Percentiles rank a stretch among this genome's conserved stretches.
These are phyloP conservation scores for Nitzschia sp. DNA, from an alignment of 108 stramenopile species.

Conservation along the genomic window DNA sequence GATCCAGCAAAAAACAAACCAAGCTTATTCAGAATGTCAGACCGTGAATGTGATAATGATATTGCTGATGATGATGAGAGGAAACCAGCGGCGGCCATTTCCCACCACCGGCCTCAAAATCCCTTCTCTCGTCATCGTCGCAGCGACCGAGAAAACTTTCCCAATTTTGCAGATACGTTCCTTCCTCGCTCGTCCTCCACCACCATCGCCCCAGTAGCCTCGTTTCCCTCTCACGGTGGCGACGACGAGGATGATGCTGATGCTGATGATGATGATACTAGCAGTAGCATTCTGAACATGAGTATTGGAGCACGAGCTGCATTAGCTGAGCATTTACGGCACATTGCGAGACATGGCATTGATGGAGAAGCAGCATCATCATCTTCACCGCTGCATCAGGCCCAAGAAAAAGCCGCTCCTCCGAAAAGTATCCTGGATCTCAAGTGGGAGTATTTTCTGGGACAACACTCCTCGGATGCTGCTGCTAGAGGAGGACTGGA, in stretches of 20 bases:
- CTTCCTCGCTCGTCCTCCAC: conserved; percentile 22
- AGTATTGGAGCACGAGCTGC: conserved; percentile 62
- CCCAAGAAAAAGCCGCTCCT: neutral
- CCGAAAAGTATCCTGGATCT: conserved; percentile 15
- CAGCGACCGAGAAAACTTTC: conserved; percentile 19
- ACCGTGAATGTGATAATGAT: too few relatives aligned
- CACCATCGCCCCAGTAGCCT: conserved; percentile 4
- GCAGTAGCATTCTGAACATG: conserved; percentile 31
- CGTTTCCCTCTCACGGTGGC: neutral
- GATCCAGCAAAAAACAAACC: too few relatives aligned
- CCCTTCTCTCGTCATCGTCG: conserved; percentile 10
- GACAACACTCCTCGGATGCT: conserved; percentile 8
- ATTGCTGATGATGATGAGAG: neutral
- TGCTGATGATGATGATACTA: conserved; percentile 12
- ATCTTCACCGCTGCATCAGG: neutral
- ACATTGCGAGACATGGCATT: conserved; percentile 52
- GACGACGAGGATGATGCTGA: neutral
- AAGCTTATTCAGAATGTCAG: too few relatives aligned
- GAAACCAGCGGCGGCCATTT: neutral
- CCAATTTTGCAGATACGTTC: neutral
- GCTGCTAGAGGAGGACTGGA: conserved; percentile 19
- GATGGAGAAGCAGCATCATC: conserved; percentile 42
- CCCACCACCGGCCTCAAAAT: conserved; percentile 8
- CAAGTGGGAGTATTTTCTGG: conserved; percentile 45
- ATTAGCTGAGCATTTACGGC: conserved; percentile 45